Evolutionary conservation across 1,284 basidiomycete genomes (phyloP).

Genomic region (Melampsora occidentalis): DNA sequence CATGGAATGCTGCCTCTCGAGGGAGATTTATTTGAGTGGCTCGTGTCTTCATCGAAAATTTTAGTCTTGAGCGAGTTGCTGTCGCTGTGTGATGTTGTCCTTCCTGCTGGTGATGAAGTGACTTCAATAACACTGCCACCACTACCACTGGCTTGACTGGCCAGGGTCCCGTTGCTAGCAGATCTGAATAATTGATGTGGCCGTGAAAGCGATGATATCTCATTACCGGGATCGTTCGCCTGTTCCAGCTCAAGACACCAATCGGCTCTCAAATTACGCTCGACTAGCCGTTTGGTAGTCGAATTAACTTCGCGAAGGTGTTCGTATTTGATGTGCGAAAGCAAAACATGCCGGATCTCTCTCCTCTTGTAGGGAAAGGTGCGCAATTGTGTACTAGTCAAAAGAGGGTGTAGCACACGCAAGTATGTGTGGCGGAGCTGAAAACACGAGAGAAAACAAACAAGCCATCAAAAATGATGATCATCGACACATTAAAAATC

Average conservation of each 20-base stretch:
- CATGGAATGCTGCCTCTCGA: too few relatives aligned
- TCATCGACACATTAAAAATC: not conserved
- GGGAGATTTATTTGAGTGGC: too few relatives aligned
- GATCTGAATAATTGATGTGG: constrained; percentile 4
- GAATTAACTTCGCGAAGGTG: constrained; percentile 75
- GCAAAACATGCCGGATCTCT: constrained; percentile 79
- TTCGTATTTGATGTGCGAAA: constrained; percentile 70
- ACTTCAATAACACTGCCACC: constrained; percentile 17
- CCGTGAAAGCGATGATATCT: not conserved
- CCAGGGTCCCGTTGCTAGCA: constrained; percentile 22
- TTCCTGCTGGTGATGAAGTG: not conserved
- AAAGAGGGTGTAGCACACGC: constrained; percentile 87
- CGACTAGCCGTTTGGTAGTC: constrained; percentile 86
- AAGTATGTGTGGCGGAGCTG: constrained; percentile 95
- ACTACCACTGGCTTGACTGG: constrained; percentile 22
- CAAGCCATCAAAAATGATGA: not conserved
- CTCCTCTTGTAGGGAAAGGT: constrained; percentile 80
- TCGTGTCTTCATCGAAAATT: too few relatives aligned
- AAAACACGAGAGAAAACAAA: constrained; percentile 1
- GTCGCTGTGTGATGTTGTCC: too few relatives aligned
- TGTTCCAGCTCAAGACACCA: constrained; percentile 64
- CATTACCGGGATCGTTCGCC: not conserved
- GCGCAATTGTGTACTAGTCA: constrained; percentile 89
- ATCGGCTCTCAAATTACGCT: constrained; percentile 78
- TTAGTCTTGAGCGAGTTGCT: too few relatives aligned